Conservation (phyloP, 805 yeast species). For the Kodamaea fukazawae region DNA sequence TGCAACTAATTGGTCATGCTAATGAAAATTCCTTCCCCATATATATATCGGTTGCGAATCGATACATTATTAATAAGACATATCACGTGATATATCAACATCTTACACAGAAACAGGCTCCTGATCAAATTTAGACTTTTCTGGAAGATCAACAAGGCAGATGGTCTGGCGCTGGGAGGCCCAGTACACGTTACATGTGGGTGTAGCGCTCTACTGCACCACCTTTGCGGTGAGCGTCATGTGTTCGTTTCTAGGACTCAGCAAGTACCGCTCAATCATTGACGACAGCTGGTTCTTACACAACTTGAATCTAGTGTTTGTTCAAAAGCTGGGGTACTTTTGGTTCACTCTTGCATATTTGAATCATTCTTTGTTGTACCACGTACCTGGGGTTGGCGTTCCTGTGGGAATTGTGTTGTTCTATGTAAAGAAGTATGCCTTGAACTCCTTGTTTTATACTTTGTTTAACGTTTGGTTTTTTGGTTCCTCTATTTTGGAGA, state of each 20-base stretch:
- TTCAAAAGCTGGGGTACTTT: slow-evolving; percentile 27
- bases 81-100: slow-evolving; percentile 14
- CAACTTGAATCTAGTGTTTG: slow-evolving; percentile 21
- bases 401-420: slow-evolving; percentile 6
- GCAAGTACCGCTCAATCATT: slow-evolving; percentile 13
- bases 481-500: slow-evolving; percentile 33
- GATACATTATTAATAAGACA: slow-evolving; percentile 3
- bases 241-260: slow-evolving; percentile 12
- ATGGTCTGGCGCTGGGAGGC: too few species aligned
- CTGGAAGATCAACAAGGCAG: too few species aligned
- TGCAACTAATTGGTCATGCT: too few species aligned
- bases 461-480: slow-evolving; percentile 29
- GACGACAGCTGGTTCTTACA: slow-evolving; percentile 12
- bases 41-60: too few species aligned
- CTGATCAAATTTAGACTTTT: too few species aligned
- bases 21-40: too few species aligned
- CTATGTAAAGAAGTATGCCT: slow-evolving; percentile 11
- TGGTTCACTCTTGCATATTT: slow-evolving; percentile 26
- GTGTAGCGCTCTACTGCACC: neutral
- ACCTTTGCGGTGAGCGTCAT: slow-evolving; percentile 25
- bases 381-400: slow-evolving; percentile 1
- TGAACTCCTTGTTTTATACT: slow-evolving; percentile 12
- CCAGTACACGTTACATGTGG: too few species aligned
- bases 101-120: slow-evolving; percentile 8
- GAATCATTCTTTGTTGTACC: slow-evolving; percentile 11